Percentiles rank a stretch among this genome's conserved stretches.
phyloP scores from a whole-genome alignment of 2,329 filamentous ascomycete species.

The Ascochyta clinopodiicola region DNA sequence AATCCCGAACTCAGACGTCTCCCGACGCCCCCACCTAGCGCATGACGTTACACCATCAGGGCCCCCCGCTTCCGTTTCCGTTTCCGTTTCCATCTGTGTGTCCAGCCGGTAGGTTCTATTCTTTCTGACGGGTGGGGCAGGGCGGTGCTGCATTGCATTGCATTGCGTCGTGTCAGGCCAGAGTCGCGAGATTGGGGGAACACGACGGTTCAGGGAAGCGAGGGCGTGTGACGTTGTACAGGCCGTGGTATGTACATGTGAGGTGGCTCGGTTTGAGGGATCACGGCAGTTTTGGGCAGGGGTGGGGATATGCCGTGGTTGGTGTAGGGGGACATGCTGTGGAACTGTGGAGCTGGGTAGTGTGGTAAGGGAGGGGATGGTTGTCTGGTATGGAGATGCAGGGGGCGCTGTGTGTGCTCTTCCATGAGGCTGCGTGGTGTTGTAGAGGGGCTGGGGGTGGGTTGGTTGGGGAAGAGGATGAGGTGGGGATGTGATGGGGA shows the following conservation, averaged over 20 bases:
- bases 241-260: neutral
- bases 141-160: no score
- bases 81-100: no score
- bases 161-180: no score
- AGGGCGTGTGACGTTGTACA: neutral
- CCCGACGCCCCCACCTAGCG: neutral
- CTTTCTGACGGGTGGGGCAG: no score
- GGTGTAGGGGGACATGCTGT: neutral
- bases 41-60: neutral
- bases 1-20: neutral
- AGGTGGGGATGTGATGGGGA: neutral
- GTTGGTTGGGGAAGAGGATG: neutral
- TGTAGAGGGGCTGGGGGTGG: neutral
- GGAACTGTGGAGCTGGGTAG: neutral
- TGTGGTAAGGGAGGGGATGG: neutral
- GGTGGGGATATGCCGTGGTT: neutral
- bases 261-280: constrained; percentile 5
- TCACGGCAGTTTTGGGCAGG: neutral
- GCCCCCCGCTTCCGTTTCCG: no score
- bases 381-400: neutral
- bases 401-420: neutral
- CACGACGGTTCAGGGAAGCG: neutral
- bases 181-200: no score
- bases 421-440: neutral
- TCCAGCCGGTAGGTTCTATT: no score